phyloP scores from a whole-genome alignment of 2,329 filamentous ascomycete species.

The Ophiocordyceps unilateralis region DNA sequence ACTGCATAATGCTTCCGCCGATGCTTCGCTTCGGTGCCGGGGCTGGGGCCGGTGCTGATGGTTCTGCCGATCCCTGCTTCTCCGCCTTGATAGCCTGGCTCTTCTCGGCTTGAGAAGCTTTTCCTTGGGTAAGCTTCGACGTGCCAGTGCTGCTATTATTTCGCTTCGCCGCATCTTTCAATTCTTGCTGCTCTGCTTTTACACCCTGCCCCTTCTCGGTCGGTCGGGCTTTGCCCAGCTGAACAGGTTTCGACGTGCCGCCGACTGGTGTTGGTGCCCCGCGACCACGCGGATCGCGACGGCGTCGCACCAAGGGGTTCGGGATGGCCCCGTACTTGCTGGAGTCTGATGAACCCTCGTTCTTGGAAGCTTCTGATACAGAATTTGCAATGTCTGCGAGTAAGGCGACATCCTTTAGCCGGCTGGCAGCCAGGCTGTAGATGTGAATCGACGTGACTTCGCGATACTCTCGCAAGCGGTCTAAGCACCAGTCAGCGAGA shows the following conservation, averaged over 20 bases:
- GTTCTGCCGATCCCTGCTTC: not conserved
- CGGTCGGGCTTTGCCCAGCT: slow-evolving; percentile 13
- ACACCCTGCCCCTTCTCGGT: slow-evolving; percentile 1
- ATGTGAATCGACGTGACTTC: slow-evolving; percentile 67
- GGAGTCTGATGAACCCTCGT: slow-evolving; percentile 41
- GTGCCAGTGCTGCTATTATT: not conserved
- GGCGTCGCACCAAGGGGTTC: slow-evolving; percentile 47
- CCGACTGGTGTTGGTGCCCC: slow-evolving; percentile 8
- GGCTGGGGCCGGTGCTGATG: slow-evolving; percentile 12
- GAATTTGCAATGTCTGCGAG: slow-evolving; percentile 54
- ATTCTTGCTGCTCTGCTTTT: slow-evolving; percentile 15
- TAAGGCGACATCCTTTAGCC: slow-evolving; percentile 50
- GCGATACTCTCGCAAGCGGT: slow-evolving; percentile 48
- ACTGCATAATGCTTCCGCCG: slow-evolving; percentile 53
- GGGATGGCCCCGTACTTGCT: slow-evolving; percentile 56
- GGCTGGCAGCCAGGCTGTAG: slow-evolving; percentile 64
- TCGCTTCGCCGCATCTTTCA: slow-evolving; percentile 7
- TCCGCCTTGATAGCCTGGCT: not conserved
- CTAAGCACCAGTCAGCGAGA: slow-evolving; percentile 22
- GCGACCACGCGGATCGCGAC: slow-evolving; percentile 26
- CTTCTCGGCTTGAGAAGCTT: not conserved
- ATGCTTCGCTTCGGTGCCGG: slow-evolving; percentile 36
- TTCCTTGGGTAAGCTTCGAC: not conserved
- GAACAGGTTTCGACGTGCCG: slow-evolving; percentile 10
- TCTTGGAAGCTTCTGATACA: slow-evolving; percentile 35